Evolutionary conservation across 1,139 yeast genomes (phyloP).

Genomic region (Candida tropicalis): DNA sequence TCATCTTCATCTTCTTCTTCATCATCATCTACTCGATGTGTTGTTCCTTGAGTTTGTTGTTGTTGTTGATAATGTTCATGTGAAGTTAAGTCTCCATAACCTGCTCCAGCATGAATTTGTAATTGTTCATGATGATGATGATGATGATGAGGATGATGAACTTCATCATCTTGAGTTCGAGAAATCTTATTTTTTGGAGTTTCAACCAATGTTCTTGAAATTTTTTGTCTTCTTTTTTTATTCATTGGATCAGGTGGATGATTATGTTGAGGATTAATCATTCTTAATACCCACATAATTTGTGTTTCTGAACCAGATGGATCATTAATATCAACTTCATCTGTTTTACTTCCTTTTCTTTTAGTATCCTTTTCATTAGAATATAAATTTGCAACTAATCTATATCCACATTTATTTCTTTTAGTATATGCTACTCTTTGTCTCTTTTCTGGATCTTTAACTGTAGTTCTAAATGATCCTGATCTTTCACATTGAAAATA

Average conservation of each 20-base stretch:
- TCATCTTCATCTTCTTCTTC: conserved; percentile 19
- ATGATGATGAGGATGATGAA: no score
- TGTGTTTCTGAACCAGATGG: conserved; percentile 19
- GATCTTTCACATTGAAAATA: conserved; percentile 54
- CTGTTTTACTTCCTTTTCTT: conserved; percentile 25
- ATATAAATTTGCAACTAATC: conserved; percentile 51
- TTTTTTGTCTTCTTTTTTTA: conserved; percentile 42
- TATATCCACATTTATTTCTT: conserved; percentile 51
- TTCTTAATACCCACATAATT: conserved; percentile 53
- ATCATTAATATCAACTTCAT: conserved; percentile 18
- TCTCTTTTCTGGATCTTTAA: conserved; percentile 49
- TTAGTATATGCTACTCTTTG: conserved; percentile 56
- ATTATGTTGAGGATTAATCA: conserved; percentile 52
- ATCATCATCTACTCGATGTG: conserved; percentile 12
- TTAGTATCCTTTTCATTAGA: conserved; percentile 46
- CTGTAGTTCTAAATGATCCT: conserved; percentile 52
- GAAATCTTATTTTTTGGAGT: conserved; percentile 41
- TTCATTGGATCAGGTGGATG: conserved; percentile 49
- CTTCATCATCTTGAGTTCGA: conserved; percentile 17
- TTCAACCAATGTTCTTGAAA: conserved; percentile 47
- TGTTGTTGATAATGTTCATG: conserved; percentile 13
- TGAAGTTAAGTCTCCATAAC: conserved; percentile 8
- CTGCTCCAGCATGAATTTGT: conserved; percentile 15
- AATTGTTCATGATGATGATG: conserved; percentile 20
- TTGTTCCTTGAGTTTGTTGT: conserved; percentile 25